Base-by-base conservation (phyloP, 352 stramenopile genomes). In the Blastocystis sp. region DNA sequence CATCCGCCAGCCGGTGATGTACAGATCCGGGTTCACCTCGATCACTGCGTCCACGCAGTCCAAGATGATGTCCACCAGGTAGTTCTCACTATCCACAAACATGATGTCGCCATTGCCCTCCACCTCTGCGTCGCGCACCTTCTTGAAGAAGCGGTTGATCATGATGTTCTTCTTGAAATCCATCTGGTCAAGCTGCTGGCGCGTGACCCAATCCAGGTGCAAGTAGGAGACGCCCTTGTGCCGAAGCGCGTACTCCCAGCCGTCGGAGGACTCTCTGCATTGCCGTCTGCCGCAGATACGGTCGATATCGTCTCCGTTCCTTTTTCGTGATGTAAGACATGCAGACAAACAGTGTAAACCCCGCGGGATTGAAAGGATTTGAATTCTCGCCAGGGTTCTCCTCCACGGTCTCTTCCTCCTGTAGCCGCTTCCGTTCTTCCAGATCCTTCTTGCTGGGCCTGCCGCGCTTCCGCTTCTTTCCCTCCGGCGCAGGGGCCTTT, bases 71-170 rank as follows among this genome's bases (percentile, higher is more conserved):
- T 88, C 78, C 1, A 88, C 78, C 21, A 52, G 9, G 2, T 48
- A 28, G 60, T 62, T 56, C 56, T 88, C 78, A 40, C 28, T 53
- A 21, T 69, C 40, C 10, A 88, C 23, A 34, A 77, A 43, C 11
- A 79, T 28, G 28, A 76, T 65, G 23, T 88, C 78, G 2, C 4
- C 40, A 4, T 78, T 40, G 19, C 11, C 10, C 5, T 84, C 74
- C 41, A 69, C 56, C 11, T 74, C 56, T 0, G n/a, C 41, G n/a
- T 78, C 53, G 14, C n/a, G 45, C 0, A 88, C 21, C 41, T 38
- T 78, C 53, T 88, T 88, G 14, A 88, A 78, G 5, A 78, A 79
- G 45, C 78, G 64, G 43, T 88, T 88, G 11, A 77, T 17, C 7
- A 88, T 53, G 2, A 79, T 43, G 40, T 67, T 78, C 53, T 78